These are phyloP conservation scores for Saccharata proteae DNA, from an alignment of 2,329 filamentous ascomycete species.

Conservation along the genomic window DNA sequence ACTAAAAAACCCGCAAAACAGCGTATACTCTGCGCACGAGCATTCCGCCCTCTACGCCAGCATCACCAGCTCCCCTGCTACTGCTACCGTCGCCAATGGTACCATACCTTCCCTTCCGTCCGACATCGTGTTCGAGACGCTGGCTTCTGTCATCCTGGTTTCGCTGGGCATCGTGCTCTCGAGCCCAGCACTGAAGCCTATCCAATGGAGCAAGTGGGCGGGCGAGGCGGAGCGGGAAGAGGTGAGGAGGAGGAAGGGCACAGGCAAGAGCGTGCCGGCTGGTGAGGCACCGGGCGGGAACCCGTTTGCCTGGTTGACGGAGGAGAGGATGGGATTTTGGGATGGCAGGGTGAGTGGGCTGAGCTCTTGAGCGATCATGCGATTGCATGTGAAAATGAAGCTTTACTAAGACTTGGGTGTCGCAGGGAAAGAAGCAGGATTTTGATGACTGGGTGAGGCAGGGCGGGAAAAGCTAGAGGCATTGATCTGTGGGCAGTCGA, in stretches of 20 bases:
- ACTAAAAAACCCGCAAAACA: constrained; percentile 26
- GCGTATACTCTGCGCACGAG: constrained; percentile 94
- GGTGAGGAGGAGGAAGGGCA: constrained; percentile 57
- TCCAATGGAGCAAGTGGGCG: constrained; percentile 72
- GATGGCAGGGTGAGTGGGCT: constrained; percentile 59
- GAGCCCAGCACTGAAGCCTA: constrained; percentile 68
- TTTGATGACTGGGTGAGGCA: constrained; percentile 62
- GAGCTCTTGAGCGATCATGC: background rate
- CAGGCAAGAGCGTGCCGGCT: constrained; percentile 21
- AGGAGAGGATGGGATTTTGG: constrained; percentile 73
- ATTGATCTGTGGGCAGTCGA: too few species aligned
- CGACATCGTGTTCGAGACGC: constrained; percentile 80
- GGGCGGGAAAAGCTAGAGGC: constrained; percentile 8
- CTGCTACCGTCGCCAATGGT: too few species aligned
- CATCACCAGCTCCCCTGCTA: constrained; percentile 17
- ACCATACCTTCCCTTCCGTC: constrained; percentile 47
- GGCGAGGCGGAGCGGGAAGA: constrained; percentile 70
- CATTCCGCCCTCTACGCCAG: constrained; percentile 58
- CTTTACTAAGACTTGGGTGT: too few species aligned
- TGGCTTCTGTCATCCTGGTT: constrained; percentile 69
- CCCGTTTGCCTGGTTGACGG: constrained; percentile 59
- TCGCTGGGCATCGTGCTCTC: constrained; percentile 70
- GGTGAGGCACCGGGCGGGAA: constrained; percentile 45
- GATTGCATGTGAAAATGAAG: background rate
- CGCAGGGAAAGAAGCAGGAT: constrained; percentile 52